A percentile compares a stretch with the other conserved stretches of the same genome.
These are phyloP conservation scores for Melastoma malabathricum DNA, from an alignment of 345 rosid genomes.

Conservation along the genomic window DNA sequence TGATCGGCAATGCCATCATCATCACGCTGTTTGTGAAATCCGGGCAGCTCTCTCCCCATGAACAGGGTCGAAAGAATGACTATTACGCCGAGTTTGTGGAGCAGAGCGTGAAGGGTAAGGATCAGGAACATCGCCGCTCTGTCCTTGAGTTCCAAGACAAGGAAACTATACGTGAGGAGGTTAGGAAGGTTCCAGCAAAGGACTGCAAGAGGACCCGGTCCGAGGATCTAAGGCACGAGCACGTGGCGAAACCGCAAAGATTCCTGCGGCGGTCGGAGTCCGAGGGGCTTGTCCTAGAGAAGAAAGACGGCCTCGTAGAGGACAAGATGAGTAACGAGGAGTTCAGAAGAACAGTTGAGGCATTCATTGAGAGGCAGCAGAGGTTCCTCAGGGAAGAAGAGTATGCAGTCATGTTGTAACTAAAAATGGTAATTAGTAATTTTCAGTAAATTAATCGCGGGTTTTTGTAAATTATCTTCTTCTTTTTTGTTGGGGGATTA, in stretches of 20 bases:
- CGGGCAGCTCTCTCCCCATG: slow-evolving; percentile 34
- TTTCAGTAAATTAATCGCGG: too few species aligned
- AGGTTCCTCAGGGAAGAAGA: slow-evolving; percentile 54
- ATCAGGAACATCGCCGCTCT: slow-evolving; percentile 4
- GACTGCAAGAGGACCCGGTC: slow-evolving; percentile 39
- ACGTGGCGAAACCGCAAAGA: slow-evolving; percentile 11
- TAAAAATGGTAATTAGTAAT: not conserved
- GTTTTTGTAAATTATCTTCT: too few species aligned
- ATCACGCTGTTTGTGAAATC: slow-evolving; percentile 60
- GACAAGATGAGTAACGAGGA: slow-evolving; percentile 72
- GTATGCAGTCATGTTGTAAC: slow-evolving; percentile 16
- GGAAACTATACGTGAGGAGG: slow-evolving; percentile 16
- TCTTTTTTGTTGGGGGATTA: too few species aligned
- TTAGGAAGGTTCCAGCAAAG: slow-evolving; percentile 10
- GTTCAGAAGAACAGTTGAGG: slow-evolving; percentile 45
- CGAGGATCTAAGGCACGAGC: slow-evolving; percentile 19
- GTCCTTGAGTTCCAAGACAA: slow-evolving; percentile 18
- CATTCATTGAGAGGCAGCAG: slow-evolving; percentile 74
- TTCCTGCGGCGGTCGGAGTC: slow-evolving; percentile 36
- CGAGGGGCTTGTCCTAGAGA: slow-evolving; percentile 16
- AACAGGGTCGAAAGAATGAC: slow-evolving; percentile 14
- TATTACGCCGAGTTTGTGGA: slow-evolving; percentile 31
- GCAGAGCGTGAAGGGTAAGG: slow-evolving; percentile 26
- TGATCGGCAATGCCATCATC: slow-evolving; percentile 66
- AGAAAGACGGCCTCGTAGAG: slow-evolving; percentile 22